Evolutionary conservation across 2,329 filamentous ascomycete species (phyloP).

Genomic region (Claviceps capensis): DNA sequence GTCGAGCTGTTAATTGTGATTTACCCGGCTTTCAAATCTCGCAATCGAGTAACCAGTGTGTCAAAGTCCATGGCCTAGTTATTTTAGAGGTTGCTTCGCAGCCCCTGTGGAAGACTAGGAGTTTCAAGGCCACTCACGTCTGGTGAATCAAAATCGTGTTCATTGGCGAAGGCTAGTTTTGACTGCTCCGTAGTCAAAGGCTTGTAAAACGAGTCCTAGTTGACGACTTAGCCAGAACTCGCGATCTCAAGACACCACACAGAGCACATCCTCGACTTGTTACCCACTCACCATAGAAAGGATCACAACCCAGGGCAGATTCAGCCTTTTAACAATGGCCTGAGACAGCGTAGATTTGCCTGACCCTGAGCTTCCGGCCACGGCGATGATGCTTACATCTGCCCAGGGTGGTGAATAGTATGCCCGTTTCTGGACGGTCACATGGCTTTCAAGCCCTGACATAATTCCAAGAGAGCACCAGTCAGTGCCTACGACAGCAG

Average conservation of each 20-base stretch:
- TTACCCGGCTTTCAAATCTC: slow-evolving; percentile 85
- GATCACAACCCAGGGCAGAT: slow-evolving; percentile 95
- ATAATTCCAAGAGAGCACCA: slow-evolving; percentile 9
- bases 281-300: slow-evolving; percentile 65
- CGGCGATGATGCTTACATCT: slow-evolving; percentile 89
- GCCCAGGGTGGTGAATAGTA: slow-evolving; percentile 94
- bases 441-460: slow-evolving; percentile 25
- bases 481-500: not conserved
- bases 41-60: slow-evolving; percentile 61
- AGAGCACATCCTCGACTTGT: not conserved
- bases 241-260: not conserved
- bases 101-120: not conserved
- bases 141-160: slow-evolving; percentile 93
- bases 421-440: slow-evolving; percentile 42
- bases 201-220: slow-evolving; percentile 96
- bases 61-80: slow-evolving; percentile 80
- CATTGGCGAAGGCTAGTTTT: slow-evolving; percentile 68
- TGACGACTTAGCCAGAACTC: slow-evolving; percentile 10
- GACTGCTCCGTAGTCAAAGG: slow-evolving; percentile 68
- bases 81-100: not conserved
- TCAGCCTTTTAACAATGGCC: slow-evolving; percentile 79
- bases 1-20: slow-evolving; percentile 10
- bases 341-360: slow-evolving; percentile 87
- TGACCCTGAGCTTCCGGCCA: slow-evolving; percentile 90
- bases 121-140: slow-evolving; percentile 31